Conservation (phyloP, 768 basidiomycete genomes). For the Panaeolus cyanescens region DNA sequence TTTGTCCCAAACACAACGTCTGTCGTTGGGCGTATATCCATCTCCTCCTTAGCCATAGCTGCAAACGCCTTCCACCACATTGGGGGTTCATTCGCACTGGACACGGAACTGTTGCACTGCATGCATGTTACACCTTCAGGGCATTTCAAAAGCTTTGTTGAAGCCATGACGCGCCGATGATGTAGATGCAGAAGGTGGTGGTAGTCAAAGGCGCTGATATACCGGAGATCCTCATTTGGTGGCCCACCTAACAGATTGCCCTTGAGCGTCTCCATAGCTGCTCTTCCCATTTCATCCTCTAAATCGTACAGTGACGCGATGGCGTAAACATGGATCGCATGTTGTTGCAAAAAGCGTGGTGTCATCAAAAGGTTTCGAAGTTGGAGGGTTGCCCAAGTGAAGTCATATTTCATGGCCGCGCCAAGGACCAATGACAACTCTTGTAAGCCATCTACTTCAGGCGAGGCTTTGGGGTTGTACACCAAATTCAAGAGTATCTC, state of each 20-base stretch:
- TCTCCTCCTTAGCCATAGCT: conserved; percentile 56
- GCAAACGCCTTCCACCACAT: conserved; percentile 73
- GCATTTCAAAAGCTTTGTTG: conserved; percentile 46
- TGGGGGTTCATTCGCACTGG: conserved; percentile 49
- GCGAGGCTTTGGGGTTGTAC: conserved; percentile 63
- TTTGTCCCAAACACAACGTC: conserved; percentile 60
- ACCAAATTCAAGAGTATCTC: conserved; percentile 57
- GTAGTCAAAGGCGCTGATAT: conserved; percentile 70
- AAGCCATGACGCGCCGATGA: conserved; percentile 49
- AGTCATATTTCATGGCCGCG: conserved; percentile 68
- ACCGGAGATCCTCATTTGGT: conserved; percentile 53
- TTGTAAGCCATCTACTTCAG: conserved; percentile 47
- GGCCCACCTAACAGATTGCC: conserved; percentile 57
- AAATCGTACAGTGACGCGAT: conserved; percentile 68
- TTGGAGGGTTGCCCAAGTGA: conserved; percentile 42
- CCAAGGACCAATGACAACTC: conserved; percentile 51
- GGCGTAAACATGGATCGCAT: conserved; percentile 67
- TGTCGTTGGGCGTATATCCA: conserved; percentile 55
- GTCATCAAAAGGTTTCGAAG: conserved; percentile 58
- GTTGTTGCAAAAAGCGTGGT: conserved; percentile 44
- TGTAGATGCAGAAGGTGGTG: conserved; percentile 66
- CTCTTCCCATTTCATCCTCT: conserved; percentile 61
- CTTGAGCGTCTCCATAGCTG: conserved; percentile 59
- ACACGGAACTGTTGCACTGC: conserved; percentile 60
- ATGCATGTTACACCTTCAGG: conserved; percentile 61